phyloP scores from a whole-genome alignment of 805 yeast genomes.

The Candida pseudofarinosa region DNA sequence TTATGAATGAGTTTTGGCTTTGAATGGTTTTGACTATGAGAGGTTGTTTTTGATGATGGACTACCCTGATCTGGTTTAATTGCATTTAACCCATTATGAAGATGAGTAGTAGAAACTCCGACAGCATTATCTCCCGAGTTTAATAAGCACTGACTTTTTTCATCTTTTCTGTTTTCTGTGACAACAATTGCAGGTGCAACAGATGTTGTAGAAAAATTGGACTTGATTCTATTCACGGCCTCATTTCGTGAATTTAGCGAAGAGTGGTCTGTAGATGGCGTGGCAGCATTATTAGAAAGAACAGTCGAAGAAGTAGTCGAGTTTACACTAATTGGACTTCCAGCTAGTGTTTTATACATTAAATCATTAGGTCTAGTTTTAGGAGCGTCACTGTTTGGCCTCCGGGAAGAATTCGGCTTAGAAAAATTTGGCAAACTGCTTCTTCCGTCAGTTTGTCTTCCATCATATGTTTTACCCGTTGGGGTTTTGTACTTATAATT shows the following conservation, averaged over 20 bases:
- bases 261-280: slow-evolving; percentile 29
- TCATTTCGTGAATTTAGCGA: slow-evolving; percentile 18
- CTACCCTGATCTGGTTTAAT: not conserved
- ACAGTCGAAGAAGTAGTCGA: slow-evolving; percentile 27
- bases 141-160: no score
- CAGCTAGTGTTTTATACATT: slow-evolving; percentile 7
- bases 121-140: not conserved
- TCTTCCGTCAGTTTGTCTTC: not conserved
- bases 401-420: not conserved
- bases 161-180: not conserved
- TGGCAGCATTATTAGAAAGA: slow-evolving; percentile 23
- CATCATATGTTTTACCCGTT: slow-evolving; percentile 3
- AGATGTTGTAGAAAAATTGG: slow-evolving; percentile 1
- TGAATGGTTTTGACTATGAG: not conserved
- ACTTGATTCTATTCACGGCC: not conserved
- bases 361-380: not conserved
- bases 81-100: no score
- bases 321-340: slow-evolving; percentile 24
- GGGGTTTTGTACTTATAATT: slow-evolving; percentile 2
- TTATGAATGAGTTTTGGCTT: not conserved
- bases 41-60: not conserved
- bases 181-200: slow-evolving; percentile 16
- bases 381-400: not conserved
- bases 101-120: not conserved
- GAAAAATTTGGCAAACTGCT: not conserved